Conservation (phyloP, 495 filamentous ascomycete genomes). For the Penicillium riverlandense region DNA sequence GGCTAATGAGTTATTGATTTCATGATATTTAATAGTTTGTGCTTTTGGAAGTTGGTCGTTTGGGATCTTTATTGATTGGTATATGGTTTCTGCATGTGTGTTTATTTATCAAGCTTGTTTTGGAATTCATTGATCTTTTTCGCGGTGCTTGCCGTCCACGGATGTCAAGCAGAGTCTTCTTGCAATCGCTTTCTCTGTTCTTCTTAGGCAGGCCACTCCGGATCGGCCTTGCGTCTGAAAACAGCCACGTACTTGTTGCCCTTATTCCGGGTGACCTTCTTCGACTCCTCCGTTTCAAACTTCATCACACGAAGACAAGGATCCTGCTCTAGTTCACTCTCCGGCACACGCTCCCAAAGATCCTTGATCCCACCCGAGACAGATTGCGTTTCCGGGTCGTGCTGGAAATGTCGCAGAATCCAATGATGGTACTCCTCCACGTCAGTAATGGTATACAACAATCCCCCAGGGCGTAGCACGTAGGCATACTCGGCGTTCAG, state of each 20-base stretch:
- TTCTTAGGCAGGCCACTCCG: constrained; percentile 49
- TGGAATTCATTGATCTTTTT: neutral
- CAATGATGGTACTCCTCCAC: constrained; percentile 89
- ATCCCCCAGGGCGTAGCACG: constrained; percentile 70
- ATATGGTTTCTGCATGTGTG: neutral
- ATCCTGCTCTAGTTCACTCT: constrained; percentile 64
- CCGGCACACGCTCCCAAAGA: constrained; percentile 46
- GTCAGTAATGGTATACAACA: constrained; percentile 94
- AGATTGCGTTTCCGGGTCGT: constrained; percentile 13
- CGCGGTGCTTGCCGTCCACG: no score
- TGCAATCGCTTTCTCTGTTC: neutral
- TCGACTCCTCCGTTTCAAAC: constrained; percentile 89
- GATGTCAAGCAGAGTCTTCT: no score
- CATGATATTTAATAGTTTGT: no score
- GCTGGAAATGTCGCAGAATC: constrained; percentile 80
- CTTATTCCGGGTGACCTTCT: constrained; percentile 88
- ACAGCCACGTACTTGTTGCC: constrained; percentile 84
- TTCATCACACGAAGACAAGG: constrained; percentile 75
- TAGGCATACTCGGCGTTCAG: constrained; percentile 92
- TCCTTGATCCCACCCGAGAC: constrained; percentile 42
- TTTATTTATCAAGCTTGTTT: neutral
- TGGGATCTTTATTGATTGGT: neutral
- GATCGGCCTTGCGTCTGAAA: constrained; percentile 75
- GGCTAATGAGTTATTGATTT: no score
- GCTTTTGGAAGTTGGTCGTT: neutral